phyloP scores from a whole-genome alignment of 768 basidiomycete species.

The Suillus brevipes region DNA sequence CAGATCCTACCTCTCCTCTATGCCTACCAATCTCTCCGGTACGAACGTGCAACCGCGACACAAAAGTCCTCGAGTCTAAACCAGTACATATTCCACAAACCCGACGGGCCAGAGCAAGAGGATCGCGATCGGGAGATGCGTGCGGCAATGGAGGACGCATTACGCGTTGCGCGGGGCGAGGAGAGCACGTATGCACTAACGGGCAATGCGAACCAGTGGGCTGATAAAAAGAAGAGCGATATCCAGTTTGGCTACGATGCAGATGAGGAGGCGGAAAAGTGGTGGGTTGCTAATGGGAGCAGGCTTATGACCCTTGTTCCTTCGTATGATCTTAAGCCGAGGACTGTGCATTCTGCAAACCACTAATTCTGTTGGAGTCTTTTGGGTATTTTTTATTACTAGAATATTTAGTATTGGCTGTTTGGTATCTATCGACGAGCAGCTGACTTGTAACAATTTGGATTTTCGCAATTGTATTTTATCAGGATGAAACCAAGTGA shows the following conservation, averaged over 20 bases:
- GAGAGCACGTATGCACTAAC: constrained; percentile 11
- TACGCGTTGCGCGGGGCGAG: constrained; percentile 25
- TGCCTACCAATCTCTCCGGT: constrained; percentile 55
- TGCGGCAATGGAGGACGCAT: constrained; percentile 44
- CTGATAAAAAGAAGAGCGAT: constrained; percentile 50
- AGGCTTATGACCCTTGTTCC: constrained; percentile 7
- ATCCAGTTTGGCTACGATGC: constrained; percentile 57
- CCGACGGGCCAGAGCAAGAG: constrained; percentile 54
- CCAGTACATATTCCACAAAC: constrained; percentile 54
- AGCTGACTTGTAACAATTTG: neutral
- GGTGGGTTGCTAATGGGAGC: constrained; percentile 44
- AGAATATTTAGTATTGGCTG: neutral
- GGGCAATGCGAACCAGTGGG: constrained; percentile 58
- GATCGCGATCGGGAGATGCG: constrained; percentile 54
- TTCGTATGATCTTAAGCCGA: neutral
- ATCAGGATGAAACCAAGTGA: neutral
- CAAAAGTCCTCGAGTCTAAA: constrained; percentile 52
- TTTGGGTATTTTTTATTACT: neutral
- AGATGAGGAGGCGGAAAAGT: constrained; percentile 48
- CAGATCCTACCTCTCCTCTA: constrained; percentile 49
- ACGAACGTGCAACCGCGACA: constrained; percentile 47
- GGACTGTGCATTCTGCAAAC: neutral
- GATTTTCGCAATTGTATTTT: too few species aligned
- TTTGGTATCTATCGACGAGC: neutral
- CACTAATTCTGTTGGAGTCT: neutral